Evolutionary conservation across 257 asterid genomes (phyloP), one percentile per base, ranked within the genome.

Genomic region (Euphrasia confusa): DNA sequence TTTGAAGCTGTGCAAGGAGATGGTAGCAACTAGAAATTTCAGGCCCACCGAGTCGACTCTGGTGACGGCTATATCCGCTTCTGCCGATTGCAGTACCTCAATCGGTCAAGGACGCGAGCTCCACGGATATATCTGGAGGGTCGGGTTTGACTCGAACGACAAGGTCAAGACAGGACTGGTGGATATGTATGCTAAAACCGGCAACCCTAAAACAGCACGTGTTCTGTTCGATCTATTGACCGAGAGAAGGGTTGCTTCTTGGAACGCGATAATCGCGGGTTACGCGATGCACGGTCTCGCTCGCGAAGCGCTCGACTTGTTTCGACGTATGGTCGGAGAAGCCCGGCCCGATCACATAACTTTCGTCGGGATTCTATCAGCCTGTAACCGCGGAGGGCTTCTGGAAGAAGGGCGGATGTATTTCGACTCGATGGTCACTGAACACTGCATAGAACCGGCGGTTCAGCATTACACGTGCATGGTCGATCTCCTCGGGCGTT

Each of bases 151-250:
- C 27, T 66, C 63, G 7, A 76, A 75, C 32, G 81, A 82, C 60
- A 84, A 77, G 73, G 80, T 81, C 58, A 80, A 68, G 66, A 84
- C 93, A 28, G 83, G 81, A 27, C 81, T 84, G 4, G 77, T 81
- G 32, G 92, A 84, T 78, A 82, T 85, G 94, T 78, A 82, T 65
- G 82, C 89, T 9, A 82, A 80, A 74, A 70, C 79, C 62, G 89
- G 94, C 18, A 73, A 75, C 4, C 55, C 80, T 56, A 66, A 60
- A 47, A 60, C 74, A 45, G 84, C 86, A 1, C 67, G 86, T 71
- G 66, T 60, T 17, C 64, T 84, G 70, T 84, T 84, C 8, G 84
- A 80, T 53, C 73, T 58, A 32, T 74, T 81, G 44, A 40, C 11
- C 21, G 81, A 70, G 58, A 81, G 77, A 68, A 75, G 77, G 72